Evolutionary conservation across 371 early-diverging fungal genomes (phyloP), one percentile per base, ranked within the genome.

Genomic region (Thermomucor indicae-seudaticae): DNA sequence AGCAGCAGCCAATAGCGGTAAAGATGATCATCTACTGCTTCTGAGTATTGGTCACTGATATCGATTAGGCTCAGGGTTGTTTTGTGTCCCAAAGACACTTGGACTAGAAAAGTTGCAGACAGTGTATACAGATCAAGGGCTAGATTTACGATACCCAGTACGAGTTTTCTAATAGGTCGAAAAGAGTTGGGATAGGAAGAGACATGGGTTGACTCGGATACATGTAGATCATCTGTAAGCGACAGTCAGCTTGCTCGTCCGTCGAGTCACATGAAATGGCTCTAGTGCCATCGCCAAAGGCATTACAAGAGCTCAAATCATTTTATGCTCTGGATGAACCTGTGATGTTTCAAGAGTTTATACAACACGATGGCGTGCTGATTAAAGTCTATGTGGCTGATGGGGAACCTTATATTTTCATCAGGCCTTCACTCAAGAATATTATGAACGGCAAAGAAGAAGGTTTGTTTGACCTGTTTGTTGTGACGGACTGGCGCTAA

Each of bases 371-470:
- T 48, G 77, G 77, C 7, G 62, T 70, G 2, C 60, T 76, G 34
- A 55, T 72, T 6, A 76, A 76, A 32, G 71, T 76, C 0, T 76
- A 76, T 41, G 70, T 72, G 14, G 62, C 65, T n/a, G 69, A 66
- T 43, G 69, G 63, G 6, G 49, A 64, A n/a, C 54, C 67, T 12
- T 58, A 55, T 39, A 58, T 67, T 8, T 64, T 60, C 5, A 55
- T 58, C 5, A 53, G 77, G 28, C 77, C 77, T 10, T 76, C 77
- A 1, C 67, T 76, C 39, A 63, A 65, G 37, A 72, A 75, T 43
- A 42, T 58, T 12, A 53, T 51, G 1, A 22, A 20, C n/a, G 45
- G 30, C 14, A 4, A 25, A 16, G 28, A 20, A 32, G 1, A 0
- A 42, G 1, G 24, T 6, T 19, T 22, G 14, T 19, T 16, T 40